phyloP scores from a whole-genome alignment of 768 basidiomycete genomes.

The Lyophyllum shimeji region DNA sequence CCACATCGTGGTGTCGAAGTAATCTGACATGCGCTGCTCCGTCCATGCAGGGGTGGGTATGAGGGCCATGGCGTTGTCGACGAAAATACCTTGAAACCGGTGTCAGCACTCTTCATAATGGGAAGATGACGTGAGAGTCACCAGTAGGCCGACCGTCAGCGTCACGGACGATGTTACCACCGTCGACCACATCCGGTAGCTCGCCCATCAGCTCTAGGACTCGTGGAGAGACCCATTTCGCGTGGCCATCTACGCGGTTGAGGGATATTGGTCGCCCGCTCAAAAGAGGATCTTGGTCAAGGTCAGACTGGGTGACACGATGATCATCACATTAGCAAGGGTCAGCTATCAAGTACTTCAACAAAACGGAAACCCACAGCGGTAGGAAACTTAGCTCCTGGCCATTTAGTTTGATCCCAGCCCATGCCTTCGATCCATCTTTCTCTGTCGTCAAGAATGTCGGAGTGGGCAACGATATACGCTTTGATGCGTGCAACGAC shows the following conservation, averaged over 20 bases:
- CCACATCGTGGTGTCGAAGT: conserved; percentile 59
- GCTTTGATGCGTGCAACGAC: conserved; percentile 58
- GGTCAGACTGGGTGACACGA: conserved; percentile 53
- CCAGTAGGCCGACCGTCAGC: conserved; percentile 67
- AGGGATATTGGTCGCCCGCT: conserved; percentile 71
- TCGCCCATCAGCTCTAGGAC: conserved; percentile 64
- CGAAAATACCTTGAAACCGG: conserved; percentile 55
- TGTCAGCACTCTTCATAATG: background rate
- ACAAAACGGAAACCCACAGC: conserved; percentile 44
- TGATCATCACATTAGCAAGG: background rate
- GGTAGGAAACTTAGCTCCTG: conserved; percentile 61
- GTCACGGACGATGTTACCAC: conserved; percentile 75
- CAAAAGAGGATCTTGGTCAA: conserved; percentile 69
- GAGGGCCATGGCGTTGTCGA: conserved; percentile 87
- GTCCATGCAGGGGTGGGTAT: conserved; percentile 67
- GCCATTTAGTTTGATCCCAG: conserved; percentile 92
- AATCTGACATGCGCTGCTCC: conserved; percentile 53
- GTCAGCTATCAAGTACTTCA: background rate
- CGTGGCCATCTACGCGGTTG: conserved; percentile 79
- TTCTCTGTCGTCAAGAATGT: conserved; percentile 48
- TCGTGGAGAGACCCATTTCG: conserved; percentile 79
- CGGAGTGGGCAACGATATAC: conserved; percentile 59
- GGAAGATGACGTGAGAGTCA: conserved; percentile 11
- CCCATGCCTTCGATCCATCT: conserved; percentile 86
- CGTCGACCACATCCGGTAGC: conserved; percentile 64